Base-by-base conservation (phyloP, 768 basidiomycete genomes). In the Termitomyces sp. region DNA sequence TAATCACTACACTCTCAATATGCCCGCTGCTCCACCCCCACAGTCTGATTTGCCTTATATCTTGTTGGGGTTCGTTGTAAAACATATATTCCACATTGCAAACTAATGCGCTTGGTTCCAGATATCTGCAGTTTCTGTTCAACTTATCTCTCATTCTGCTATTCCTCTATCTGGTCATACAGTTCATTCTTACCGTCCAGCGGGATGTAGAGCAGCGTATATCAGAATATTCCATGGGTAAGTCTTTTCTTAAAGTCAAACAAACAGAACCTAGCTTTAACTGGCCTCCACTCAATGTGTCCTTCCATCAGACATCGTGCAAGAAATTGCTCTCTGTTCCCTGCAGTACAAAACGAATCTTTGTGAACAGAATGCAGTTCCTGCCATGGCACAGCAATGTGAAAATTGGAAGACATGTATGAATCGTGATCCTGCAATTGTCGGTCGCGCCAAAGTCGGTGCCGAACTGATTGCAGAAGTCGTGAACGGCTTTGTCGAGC, bases 401-500 rank as follows among this genome's bases (percentile, higher is more conserved):
- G 82, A 82, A 50, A 83, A 82, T 61, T 98, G 96, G 96, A 91
- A 96, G 68, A 83, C 84, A 5, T 98, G 95, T 70, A 96, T 97
- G 95, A 88, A 90, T 73, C 87, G 92, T 60, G 95, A 98, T 77
- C 93, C 95, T 56, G 86, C 87, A 20, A 86, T 88, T 43, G 84
- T 95, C 44, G 93, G 93, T 1, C 89, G 93, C 59, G 92, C 94
- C 60, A 87, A 84, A 66, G 89, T 99, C 64, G 87, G 91, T 47
- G 95, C 95, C 58, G 94, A 98, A 78, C 85, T 97, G 58, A 88
- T 98, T 72, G 96, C 93, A 55, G 95, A 97, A 69, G 90, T 98
- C 47, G 87, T 98, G 62, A 97, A 98, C 70, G 87, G 93, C 1
- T 99, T 99, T 69, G 91, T 98, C 14, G 96, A 99, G 69, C 90